Base-by-base conservation (phyloP, 495 filamentous ascomycete species). In the Lichina pygmaea region DNA sequence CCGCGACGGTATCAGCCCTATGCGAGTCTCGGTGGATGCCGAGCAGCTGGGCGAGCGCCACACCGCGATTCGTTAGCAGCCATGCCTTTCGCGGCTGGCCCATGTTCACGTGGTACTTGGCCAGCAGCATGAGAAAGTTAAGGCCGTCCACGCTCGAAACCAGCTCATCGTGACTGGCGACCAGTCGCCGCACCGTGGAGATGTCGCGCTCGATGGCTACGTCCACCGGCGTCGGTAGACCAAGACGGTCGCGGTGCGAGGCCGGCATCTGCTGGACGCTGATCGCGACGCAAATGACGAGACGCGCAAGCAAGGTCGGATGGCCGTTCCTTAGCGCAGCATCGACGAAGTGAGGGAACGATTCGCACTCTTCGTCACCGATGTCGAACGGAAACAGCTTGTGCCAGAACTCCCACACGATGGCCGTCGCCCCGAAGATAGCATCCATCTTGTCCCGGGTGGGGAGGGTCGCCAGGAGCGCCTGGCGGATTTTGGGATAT, bases 81-180 rank as follows among this genome's bases (percentile, higher is more conserved):
- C 70, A 73, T 0, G 63, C 57, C 52, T 62, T 59, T 15, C 70
- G 65, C 33, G 67, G 58, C 13, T 62, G 62, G n/a, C 70, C 70
- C 16, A 63, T 58, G 42, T 68, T 64, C 30, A 60, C 45, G 45
- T 68, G 60, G 37, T 57, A 59, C 44, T 68, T 71, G 8, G 58
- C 55, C 13, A 61, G 54, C 6, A 73, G 49, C 40, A 63, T 48
- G 36, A 67, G 55, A 46, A 60, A 65, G 51, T 70, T 66, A 39
- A 73, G 58, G 7, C 66, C 66, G 33, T 70, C 63, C 0, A 71
- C 48, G 0, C 63, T 70, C 3, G 56, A 58, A 6, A 60, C 55
- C 45, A 64, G 58, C 38, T 67, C 63, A 46, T 70, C 68, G 45
- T 71, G 65, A 11, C 56, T 50, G 11, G 62, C 48, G 8, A 72